Evolutionary conservation across 345 rosid species (phyloP).

Genomic region (Turritis glabra): DNA sequence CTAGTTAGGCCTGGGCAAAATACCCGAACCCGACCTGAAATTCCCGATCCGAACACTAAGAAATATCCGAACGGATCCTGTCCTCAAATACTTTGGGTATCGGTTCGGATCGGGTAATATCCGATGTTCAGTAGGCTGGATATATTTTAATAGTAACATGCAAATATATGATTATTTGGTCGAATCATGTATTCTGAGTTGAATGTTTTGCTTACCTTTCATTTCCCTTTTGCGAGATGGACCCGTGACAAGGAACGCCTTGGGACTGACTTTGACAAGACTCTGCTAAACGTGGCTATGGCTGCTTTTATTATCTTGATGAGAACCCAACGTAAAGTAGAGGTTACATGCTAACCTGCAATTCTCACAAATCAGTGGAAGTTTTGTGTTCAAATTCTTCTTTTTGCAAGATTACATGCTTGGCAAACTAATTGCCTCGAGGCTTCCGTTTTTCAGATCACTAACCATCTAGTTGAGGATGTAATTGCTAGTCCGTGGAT

Average conservation of each 20-base stretch:
- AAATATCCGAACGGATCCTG: no score
- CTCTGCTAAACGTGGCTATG: conserved; percentile 46
- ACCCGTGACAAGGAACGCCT: conserved; percentile 39
- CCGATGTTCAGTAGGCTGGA: background rate
- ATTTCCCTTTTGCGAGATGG: conserved; percentile 33
- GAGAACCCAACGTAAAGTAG: conserved; percentile 44
- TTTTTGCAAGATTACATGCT: no score
- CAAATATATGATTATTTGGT: no score
- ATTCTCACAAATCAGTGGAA: background rate
- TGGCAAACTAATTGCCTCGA: background rate
- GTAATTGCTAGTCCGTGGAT: no score
- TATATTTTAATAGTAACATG: background rate
- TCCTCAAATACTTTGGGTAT: no score
- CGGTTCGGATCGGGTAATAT: no score
- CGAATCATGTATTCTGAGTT: background rate
- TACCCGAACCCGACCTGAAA: no score
- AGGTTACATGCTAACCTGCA: conserved; percentile 42
- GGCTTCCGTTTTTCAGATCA: conserved; percentile 41
- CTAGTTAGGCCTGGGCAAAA: no score
- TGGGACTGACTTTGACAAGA: conserved; percentile 33
- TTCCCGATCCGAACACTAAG: no score
- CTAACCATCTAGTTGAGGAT: no score
- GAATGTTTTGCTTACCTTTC: conserved; percentile 2
- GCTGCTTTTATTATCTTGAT: conserved; percentile 66
- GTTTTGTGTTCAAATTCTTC: conserved; percentile 7